Evolutionary conservation across 768 basidiomycete genomes (phyloP).

Genomic region (Mycena maculata): DNA sequence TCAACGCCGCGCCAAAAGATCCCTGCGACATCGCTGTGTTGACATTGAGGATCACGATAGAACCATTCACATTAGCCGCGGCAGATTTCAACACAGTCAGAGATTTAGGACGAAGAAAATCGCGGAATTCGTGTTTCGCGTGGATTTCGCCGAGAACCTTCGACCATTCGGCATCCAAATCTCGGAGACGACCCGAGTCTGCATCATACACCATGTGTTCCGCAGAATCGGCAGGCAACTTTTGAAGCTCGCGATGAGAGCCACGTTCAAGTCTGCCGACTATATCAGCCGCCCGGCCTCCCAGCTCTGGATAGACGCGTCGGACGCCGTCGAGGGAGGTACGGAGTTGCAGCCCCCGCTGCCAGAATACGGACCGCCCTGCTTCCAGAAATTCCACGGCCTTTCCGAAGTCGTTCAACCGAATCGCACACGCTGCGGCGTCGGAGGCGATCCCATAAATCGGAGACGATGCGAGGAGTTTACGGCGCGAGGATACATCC

Average conservation of each 20-base stretch:
- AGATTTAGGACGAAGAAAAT: too few species aligned
- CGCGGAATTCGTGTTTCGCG: too few species aligned
- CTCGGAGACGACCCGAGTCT: too few species aligned
- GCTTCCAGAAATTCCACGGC: constrained; percentile 47
- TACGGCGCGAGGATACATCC: constrained; percentile 33
- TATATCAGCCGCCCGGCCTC: constrained; percentile 7
- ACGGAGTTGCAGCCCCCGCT: constrained; percentile 41
- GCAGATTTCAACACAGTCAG: too few species aligned
- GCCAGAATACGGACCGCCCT: constrained; percentile 49
- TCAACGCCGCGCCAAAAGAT: too few species aligned
- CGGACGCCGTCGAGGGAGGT: constrained; percentile 38
- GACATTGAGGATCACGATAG: too few species aligned
- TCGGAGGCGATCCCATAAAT: constrained; percentile 39
- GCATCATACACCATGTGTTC: too few species aligned
- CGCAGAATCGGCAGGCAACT: too few species aligned
- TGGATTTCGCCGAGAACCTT: too few species aligned
- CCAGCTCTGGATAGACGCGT: constrained; percentile 35
- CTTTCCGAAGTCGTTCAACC: constrained; percentile 35
- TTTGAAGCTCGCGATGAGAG: background rate
- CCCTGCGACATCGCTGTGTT: too few species aligned
- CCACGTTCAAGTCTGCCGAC: constrained; percentile 6
- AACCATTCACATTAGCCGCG: too few species aligned
- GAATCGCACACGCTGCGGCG: constrained; percentile 43
- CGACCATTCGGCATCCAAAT: too few species aligned
- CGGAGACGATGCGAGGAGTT: constrained; percentile 26